Evolutionary conservation across 2,329 filamentous ascomycete species (phyloP), one percentile per base, ranked within the genome.

Genomic region (Verticillium isaacii): DNA sequence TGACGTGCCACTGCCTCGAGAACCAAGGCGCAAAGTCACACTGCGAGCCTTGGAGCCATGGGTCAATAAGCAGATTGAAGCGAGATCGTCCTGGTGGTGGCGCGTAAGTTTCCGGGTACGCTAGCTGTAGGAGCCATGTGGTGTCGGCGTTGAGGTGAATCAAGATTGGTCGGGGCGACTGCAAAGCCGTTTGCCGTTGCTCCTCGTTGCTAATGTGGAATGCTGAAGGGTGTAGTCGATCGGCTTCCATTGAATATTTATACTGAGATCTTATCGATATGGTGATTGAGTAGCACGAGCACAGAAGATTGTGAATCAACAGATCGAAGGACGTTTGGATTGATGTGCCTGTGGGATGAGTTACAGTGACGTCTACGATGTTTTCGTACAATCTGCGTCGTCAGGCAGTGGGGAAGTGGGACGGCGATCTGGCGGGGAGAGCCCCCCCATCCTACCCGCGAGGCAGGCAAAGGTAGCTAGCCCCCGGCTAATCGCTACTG

Each of bases 131-230:
- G 2, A 90, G 77, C 87, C 87, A 90, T 25, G 82, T 85, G 5
- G 85, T 88, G 73, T 90, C 87, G 66, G 83, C 86, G 71, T 89
- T 89, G 36, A 90, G 77, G 71, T 89, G 87, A 59, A 85, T 83
- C 9, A 90, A 78, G 50, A 89, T 64, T 15, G 77, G 74, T 14
- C 72, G 70, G 3, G 58, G 63, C 2, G 60, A 32, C 14, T 52
- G 29, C 6, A 60, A 56, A 1, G 64, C 63, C 17, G 52, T 39
- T 6, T 59, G 50, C 64, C 64, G 65, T 2, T 58, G n/a, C 14
- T 36, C 5, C 19, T 54, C 57, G 19, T 65, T 50, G 34, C 55
- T 8, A 23, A 65, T 41, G n/a, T 61, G 61, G 25, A 66, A 60
- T 19, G 45, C 11, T 3, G 12, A 9, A 6, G 19, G 8, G 19